phyloP scores from a whole-genome alignment of 345 rosid genomes.

The Salix viminalis region DNA sequence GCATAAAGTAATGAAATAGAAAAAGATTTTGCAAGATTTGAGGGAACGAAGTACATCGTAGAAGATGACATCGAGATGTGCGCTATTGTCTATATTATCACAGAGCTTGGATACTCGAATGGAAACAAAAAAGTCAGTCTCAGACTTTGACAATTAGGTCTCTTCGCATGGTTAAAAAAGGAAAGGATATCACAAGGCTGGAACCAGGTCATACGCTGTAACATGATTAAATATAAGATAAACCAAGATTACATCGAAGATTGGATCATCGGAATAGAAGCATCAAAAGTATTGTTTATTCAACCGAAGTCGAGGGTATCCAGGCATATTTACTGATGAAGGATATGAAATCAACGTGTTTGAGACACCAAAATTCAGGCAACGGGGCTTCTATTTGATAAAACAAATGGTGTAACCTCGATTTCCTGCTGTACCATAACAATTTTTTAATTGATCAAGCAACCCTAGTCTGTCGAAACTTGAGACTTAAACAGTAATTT shows the following conservation, averaged over 20 bases:
- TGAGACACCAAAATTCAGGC: conserved; percentile 40
- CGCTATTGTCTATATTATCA: conserved; percentile 8
- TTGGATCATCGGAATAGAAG: conserved; percentile 63
- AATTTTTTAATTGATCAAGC: conserved; percentile 18
- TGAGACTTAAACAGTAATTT: conserved; percentile 38
- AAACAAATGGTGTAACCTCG: conserved; percentile 32
- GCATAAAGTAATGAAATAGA: conserved; percentile 18
- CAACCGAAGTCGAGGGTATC: conserved; percentile 25
- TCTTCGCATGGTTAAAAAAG: background rate
- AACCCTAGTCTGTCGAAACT: conserved; percentile 64
- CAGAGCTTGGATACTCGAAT: conserved; percentile 12
- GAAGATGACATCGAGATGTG: conserved; percentile 47
- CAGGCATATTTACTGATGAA: conserved; percentile 20
- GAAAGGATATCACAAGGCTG: conserved; percentile 9
- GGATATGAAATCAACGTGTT: conserved; percentile 56
- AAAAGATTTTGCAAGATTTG: conserved; percentile 25
- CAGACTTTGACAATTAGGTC: conserved; percentile 38
- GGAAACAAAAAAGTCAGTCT: conserved; percentile 42
- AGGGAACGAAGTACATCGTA: conserved; percentile 24
- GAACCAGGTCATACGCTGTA: conserved; percentile 20
- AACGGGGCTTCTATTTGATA: conserved; percentile 54
- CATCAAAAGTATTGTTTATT: conserved; percentile 49
- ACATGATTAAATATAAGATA: background rate
- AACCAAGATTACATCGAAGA: conserved; percentile 45
- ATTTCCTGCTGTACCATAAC: conserved; percentile 17